These are phyloP conservation scores for Fusarium proliferatum DNA, from an alignment of 2,329 filamentous ascomycete genomes.

Conservation along the genomic window DNA sequence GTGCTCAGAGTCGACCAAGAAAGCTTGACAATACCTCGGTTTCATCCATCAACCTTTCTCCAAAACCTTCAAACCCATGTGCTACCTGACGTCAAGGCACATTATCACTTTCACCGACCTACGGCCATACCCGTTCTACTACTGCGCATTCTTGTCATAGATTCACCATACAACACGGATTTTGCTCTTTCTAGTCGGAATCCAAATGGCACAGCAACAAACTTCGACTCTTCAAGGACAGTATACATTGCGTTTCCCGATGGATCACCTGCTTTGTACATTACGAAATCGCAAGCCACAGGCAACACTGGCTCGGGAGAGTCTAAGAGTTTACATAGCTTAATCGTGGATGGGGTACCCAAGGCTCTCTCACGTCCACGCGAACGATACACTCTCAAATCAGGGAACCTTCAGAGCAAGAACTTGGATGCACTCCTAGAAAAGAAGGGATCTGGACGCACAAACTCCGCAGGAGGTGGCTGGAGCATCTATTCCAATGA, in stretches of 20 bases:
- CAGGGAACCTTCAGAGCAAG: slow-evolving; percentile 75
- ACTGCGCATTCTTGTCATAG: slow-evolving; percentile 81
- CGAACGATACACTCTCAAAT: slow-evolving; percentile 75
- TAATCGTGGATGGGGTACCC: slow-evolving; percentile 83
- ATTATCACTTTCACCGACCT: slow-evolving; percentile 83
- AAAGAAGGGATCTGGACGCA: slow-evolving; percentile 74
- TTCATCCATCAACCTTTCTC: slow-evolving; percentile 84
- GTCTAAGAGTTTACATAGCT: slow-evolving; percentile 71
- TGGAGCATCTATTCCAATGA: slow-evolving; percentile 83
- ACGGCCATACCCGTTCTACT: slow-evolving; percentile 75
- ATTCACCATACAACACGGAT: slow-evolving; percentile 80
- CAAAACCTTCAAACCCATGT: slow-evolving; percentile 79
- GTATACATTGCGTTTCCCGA: slow-evolving; percentile 87
- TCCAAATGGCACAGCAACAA: slow-evolving; percentile 51
- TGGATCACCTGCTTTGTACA: slow-evolving; percentile 79
- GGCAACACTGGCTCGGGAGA: slow-evolving; percentile 60
- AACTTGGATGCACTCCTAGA: slow-evolving; percentile 77
- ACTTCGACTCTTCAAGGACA: slow-evolving; percentile 74
- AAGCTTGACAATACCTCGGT: slow-evolving; percentile 70
- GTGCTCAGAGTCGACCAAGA: slow-evolving; percentile 56
- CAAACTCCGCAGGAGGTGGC: slow-evolving; percentile 78
- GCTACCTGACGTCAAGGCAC: slow-evolving; percentile 82
- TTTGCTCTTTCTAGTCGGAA: slow-evolving; percentile 56
- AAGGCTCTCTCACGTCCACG: slow-evolving; percentile 83
- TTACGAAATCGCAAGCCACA: slow-evolving; percentile 63